phyloP scores from a whole-genome alignment of 495 filamentous ascomycete species.

The Astrothelium macrocarpum region DNA sequence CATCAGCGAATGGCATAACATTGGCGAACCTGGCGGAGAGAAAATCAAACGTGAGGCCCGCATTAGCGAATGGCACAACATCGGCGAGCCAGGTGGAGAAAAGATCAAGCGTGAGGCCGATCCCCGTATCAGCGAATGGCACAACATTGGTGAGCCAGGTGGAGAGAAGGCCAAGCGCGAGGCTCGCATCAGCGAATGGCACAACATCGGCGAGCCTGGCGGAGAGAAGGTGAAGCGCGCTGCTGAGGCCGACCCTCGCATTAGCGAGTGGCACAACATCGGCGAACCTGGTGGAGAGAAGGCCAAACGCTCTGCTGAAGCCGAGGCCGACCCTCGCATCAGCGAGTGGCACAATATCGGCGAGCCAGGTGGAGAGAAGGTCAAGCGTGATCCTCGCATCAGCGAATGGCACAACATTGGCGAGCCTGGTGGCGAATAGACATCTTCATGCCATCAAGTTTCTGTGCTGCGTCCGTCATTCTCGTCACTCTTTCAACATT shows the following conservation, averaged over 20 bases:
- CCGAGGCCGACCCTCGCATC: not conserved
- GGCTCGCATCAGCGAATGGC: too few species aligned
- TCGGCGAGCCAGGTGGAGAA: not conserved
- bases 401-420: not conserved
- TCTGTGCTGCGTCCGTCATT: not conserved
- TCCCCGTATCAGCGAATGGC: not conserved
- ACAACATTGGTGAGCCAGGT: conserved; percentile 13
- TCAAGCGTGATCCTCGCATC: conserved; percentile 18
- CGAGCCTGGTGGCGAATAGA: conserved; percentile 7
- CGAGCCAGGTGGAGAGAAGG: conserved; percentile 18
- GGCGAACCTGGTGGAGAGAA: conserved; percentile 38
- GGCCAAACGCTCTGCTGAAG: conserved; percentile 40
- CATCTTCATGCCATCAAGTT: not conserved
- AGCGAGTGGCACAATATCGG: conserved; percentile 13
- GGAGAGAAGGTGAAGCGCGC: conserved; percentile 39
- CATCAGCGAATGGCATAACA: conserved; percentile 2
- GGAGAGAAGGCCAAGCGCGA: conserved; percentile 17
- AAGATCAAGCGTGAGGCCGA: conserved; percentile 4
- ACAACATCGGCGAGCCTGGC: conserved; percentile 4
- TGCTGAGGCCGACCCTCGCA: conserved; percentile 42
- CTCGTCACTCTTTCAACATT: not conserved
- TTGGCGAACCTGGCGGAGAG: conserved; percentile 13
- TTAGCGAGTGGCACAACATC: conserved; percentile 23
- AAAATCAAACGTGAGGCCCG: conserved; percentile 17
- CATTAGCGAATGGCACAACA: not conserved